These are phyloP conservation scores for Xylariaceae sp. DNA, from an alignment of 2,329 filamentous ascomycete genomes.

Conservation along the genomic window DNA sequence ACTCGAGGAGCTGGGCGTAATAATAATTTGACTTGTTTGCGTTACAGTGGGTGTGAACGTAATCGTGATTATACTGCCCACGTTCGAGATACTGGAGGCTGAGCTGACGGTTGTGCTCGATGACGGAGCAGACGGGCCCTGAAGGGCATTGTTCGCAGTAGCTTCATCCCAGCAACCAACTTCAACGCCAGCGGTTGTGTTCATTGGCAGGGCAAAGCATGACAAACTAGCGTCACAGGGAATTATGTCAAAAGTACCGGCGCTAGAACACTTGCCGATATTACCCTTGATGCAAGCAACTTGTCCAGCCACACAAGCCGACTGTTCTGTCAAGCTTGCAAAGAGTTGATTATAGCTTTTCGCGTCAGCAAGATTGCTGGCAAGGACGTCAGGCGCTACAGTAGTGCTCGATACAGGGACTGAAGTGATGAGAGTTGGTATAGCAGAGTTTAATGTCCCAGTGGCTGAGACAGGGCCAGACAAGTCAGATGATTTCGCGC, in stretches of 20 bases:
- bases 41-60: slow-evolving; percentile 37
- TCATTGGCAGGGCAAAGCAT: slow-evolving; percentile 63
- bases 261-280: slow-evolving; percentile 51
- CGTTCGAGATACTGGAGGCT: slow-evolving; percentile 10
- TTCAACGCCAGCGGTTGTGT: slow-evolving; percentile 51
- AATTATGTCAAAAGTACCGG: slow-evolving; percentile 50
- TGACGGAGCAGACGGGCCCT: slow-evolving; percentile 16
- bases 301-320: slow-evolving; percentile 54
- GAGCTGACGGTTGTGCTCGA: slow-evolving; percentile 19
- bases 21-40: slow-evolving; percentile 29
- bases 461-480: slow-evolving; percentile 42
- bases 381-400: slow-evolving; percentile 50
- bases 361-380: slow-evolving; percentile 53
- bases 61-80: slow-evolving; percentile 24
- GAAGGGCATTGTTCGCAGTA: slow-evolving; percentile 43
- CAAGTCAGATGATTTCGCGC: slow-evolving; percentile 28
- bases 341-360: slow-evolving; percentile 55
- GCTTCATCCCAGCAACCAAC: slow-evolving; percentile 54
- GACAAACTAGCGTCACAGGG: slow-evolving; percentile 44
- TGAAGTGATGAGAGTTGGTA: slow-evolving; percentile 52
- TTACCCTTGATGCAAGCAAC: slow-evolving; percentile 60
- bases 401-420: slow-evolving; percentile 46
- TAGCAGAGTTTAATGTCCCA: slow-evolving; percentile 43
- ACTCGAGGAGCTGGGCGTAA: slow-evolving; percentile 14
- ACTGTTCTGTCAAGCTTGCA: slow-evolving; percentile 49